Percentiles rank a stretch among this genome's conserved stretches.
Evolutionary conservation across 23 red algal genomes (phyloP).

Genomic region (Gracilaria gracilis): DNA sequence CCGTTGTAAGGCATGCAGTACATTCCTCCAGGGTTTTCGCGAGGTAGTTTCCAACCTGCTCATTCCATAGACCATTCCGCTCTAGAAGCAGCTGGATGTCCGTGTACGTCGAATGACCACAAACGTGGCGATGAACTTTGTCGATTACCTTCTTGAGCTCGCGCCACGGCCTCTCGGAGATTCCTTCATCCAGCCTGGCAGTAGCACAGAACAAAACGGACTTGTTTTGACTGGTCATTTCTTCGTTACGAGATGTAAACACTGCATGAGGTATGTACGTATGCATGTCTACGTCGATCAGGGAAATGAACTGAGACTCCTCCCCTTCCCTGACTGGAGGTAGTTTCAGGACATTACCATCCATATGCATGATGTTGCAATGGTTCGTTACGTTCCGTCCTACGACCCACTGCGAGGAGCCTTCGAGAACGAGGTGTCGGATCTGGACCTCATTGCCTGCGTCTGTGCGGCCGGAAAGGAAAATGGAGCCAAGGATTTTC

Average conservation of each 20-base stretch:
- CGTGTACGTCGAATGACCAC: neutral
- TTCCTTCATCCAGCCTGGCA: neutral
- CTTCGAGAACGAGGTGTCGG: neutral
- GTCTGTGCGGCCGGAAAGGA: neutral
- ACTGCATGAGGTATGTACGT: neutral
- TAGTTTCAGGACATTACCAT: neutral
- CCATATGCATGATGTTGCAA: neutral
- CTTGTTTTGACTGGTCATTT: neutral
- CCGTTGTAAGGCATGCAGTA: neutral
- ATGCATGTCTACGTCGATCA: neutral
- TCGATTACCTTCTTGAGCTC: constrained; percentile 3
- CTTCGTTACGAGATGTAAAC: neutral
- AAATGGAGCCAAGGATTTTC: constrained; percentile 20
- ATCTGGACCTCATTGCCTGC: neutral
- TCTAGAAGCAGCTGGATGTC: constrained; percentile 23
- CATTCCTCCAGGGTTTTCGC: neutral
- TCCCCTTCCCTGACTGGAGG: neutral
- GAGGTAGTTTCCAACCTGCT: neutral
- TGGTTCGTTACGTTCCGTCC: neutral
- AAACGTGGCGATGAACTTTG: constrained; percentile 22
- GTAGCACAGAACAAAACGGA: neutral
- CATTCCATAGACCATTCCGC: constrained; percentile 7
- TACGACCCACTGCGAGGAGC: neutral
- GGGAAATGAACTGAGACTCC: neutral
- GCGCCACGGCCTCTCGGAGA: neutral